phyloP scores from a whole-genome alignment of 208 protist species.

The Crithidia sp. region DNA sequence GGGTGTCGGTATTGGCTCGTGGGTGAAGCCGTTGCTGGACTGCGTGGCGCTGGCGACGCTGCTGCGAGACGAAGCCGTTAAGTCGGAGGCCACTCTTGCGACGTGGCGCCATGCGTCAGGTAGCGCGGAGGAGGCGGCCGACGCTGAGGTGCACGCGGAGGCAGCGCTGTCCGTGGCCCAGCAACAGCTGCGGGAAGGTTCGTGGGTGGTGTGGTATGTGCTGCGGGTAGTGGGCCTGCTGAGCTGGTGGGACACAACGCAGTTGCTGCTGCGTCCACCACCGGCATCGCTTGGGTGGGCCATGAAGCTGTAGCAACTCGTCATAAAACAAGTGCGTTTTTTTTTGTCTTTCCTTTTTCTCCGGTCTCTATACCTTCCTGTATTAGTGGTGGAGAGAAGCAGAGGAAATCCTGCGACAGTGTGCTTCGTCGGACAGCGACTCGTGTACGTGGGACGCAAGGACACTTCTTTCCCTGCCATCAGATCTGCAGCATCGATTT shows the following conservation, averaged over 20 bases:
- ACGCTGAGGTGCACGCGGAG: too few species aligned
- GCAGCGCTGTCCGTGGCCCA: background rate
- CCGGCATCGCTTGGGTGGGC: too few species aligned
- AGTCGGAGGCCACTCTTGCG: background rate
- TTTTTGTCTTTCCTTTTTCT: background rate
- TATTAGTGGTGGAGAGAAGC: too few species aligned
- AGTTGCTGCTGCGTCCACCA: background rate
- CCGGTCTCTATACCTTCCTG: too few species aligned
- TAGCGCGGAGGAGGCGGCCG: too few species aligned
- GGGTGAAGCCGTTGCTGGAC: conserved; percentile 1
- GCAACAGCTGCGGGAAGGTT: conserved; percentile 19
- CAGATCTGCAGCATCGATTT: too few species aligned
- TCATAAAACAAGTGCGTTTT: background rate
- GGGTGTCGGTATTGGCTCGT: background rate
- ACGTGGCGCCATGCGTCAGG: too few species aligned
- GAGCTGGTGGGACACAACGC: conserved; percentile 18
- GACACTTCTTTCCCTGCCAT: too few species aligned
- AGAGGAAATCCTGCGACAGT: too few species aligned
- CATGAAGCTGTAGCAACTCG: too few species aligned
- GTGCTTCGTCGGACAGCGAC: too few species aligned
- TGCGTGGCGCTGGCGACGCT: background rate
- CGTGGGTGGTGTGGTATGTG: conserved; percentile 24
- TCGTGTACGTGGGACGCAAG: too few species aligned
- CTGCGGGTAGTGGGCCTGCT: conserved; percentile 25
- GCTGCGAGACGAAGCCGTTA: background rate